Base-by-base conservation (phyloP, 768 basidiomycete species). In the Cantharellus cinnabarinus region DNA sequence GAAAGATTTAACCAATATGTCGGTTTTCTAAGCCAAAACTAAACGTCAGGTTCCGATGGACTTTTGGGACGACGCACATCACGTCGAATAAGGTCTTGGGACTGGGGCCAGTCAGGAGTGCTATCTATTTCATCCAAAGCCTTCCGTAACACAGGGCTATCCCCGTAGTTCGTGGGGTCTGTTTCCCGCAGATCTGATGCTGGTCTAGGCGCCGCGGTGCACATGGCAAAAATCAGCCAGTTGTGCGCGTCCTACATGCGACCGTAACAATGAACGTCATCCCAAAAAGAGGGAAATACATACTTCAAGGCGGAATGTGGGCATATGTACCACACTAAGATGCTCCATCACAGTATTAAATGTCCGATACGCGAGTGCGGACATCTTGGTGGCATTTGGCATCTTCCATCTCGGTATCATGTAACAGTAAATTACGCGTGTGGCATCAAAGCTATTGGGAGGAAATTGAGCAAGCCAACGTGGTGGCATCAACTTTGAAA, bases 221-320 rank as follows among this genome's bases (percentile, higher is more conserved):
- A 71, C 42, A 71, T 68, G 5, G 71, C 68, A 59, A 73, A 73
- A 3, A 69, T 69, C 2, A 70, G 64, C 58, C 67, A 70, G 7
- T 64, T 67, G 3, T 70, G 66, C 2, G 68, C 65, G 41, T 69
- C 65, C 56, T 61, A 37, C 35, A 29, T 29, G 20, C 20, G 20
- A 29, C 20, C 20, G 20, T 29, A 29, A 29, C 20, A 29, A 29
- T 29, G 20, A 29, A 29, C 20, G 20, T 29, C 20, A 29, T 29
- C 20, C 20, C 20, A 29, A 29, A 29, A 29, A 29, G 20, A 29
- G 20, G 20, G 20, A 10, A 7, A 7, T 7, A 54, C 52, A 14
- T 37, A 54, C 52, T 14, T 37, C 60, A 29, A 73, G 62, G 10
- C 62, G 60, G 65, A 73, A 72, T 1, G 71, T 71, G 5, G 72